A percentile compares a stretch with the other conserved stretches of the same genome.
Conservation (phyloP, 768 basidiomycete genomes). For the Macrolepiota dolichaula region DNA sequence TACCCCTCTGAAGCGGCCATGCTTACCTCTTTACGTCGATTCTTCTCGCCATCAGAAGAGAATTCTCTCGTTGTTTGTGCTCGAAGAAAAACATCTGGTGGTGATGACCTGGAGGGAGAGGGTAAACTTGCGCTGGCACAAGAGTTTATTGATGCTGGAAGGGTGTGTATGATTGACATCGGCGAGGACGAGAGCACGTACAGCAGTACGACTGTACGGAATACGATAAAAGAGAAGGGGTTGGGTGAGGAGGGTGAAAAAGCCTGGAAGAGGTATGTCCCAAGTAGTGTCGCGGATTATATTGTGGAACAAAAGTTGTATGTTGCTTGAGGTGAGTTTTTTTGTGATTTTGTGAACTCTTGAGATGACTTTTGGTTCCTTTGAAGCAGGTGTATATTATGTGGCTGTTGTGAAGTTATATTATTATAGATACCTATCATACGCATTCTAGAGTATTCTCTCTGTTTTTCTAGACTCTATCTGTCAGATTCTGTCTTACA, state of each 20-base stretch:
- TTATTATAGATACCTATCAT: too few species aligned
- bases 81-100: slow-evolving; percentile 30
- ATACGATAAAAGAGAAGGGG: slow-evolving; percentile 30
- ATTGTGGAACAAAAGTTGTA: slow-evolving; percentile 49
- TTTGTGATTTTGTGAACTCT: neutral
- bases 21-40: slow-evolving; percentile 47
- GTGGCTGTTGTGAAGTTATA: too few species aligned
- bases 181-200: slow-evolving; percentile 49
- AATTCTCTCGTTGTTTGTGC: slow-evolving; percentile 68
- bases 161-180: slow-evolving; percentile 62
- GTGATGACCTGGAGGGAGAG: slow-evolving; percentile 7
- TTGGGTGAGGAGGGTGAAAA: slow-evolving; percentile 18
- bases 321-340: slow-evolving; percentile 8
- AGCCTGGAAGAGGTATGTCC: slow-evolving; percentile 47
- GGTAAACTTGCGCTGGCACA: slow-evolving; percentile 29
- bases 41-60: slow-evolving; percentile 55
- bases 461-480: too few species aligned
- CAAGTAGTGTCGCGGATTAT: slow-evolving; percentile 44
- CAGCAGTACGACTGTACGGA: slow-evolving; percentile 71
- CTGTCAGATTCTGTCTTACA: too few species aligned
- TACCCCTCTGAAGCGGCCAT: slow-evolving; percentile 59
- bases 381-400: too few species aligned
- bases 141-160: slow-evolving; percentile 47
- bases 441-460: too few species aligned
- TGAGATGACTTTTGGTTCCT: too few species aligned